Conservation (phyloP, 495 filamentous ascomycete genomes). For the Lentithecium fluviatile region DNA sequence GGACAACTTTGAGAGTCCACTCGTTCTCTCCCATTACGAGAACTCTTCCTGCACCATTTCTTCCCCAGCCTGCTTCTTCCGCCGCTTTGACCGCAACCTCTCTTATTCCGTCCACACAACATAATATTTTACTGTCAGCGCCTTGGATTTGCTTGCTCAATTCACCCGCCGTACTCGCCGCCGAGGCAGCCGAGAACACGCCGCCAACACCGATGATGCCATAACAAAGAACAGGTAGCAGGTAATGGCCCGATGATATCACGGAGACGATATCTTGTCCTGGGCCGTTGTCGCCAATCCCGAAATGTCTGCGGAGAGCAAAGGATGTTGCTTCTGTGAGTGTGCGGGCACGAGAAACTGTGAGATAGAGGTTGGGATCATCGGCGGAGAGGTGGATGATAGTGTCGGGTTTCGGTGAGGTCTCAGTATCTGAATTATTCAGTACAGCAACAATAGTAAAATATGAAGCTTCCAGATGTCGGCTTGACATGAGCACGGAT, state of each 20-base stretch:
- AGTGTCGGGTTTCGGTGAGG: constrained; percentile 37
- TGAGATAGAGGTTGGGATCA: constrained; percentile 48
- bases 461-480: neutral
- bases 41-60: constrained; percentile 25
- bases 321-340: constrained; percentile 49
- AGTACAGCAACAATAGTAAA: neutral
- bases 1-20: constrained; percentile 20
- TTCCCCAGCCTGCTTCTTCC: constrained; percentile 29
- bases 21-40: constrained; percentile 30
- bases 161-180: constrained; percentile 45
- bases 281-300: constrained; percentile 47
- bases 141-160: constrained; percentile 45
- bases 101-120: constrained; percentile 22
- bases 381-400: constrained; percentile 47
- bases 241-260: constrained; percentile 50
- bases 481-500: neutral
- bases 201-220: constrained; percentile 51
- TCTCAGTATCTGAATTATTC: constrained; percentile 8
- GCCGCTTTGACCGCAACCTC: constrained; percentile 34
- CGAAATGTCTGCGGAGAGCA: constrained; percentile 49
- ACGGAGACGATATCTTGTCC: constrained; percentile 50
- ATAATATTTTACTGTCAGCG: constrained; percentile 28
- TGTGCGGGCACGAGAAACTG: constrained; percentile 46
- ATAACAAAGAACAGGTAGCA: constrained; percentile 50
- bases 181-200: constrained; percentile 50